Percentiles rank a stretch among this genome's conserved stretches.
phyloP scores from a whole-genome alignment of 345 rosid species.

The Zanthoxylum bungeanum region DNA sequence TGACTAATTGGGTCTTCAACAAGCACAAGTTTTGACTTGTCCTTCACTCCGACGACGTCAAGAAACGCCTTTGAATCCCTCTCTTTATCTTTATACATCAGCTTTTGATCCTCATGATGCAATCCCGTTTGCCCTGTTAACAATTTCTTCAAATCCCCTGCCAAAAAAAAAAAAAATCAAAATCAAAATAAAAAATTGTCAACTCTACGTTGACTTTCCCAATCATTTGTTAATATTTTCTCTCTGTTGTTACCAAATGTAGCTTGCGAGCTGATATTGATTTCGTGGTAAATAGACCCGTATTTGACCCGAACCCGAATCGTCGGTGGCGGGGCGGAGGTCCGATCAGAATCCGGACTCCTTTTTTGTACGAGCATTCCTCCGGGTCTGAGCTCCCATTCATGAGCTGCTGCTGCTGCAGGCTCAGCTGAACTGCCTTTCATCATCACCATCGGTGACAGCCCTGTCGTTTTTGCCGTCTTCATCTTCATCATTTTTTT shows the following conservation, averaged over 20 bases:
- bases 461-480: conserved; percentile 44
- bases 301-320: conserved; percentile 88
- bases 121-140: conserved; percentile 82
- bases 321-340: conserved; percentile 68
- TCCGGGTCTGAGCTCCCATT: conserved; percentile 96
- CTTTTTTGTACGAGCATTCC: conserved; percentile 99
- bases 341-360: conserved; percentile 61
- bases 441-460: conserved; percentile 24
- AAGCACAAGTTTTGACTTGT: conserved; percentile 84
- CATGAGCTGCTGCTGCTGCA: conserved; percentile 47
- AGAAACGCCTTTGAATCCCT: conserved; percentile 90
- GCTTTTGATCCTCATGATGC: conserved; percentile 92
- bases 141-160: conserved; percentile 98
- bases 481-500: conserved; percentile 76
- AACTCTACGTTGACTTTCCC: background rate
- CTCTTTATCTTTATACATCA: conserved; percentile 86
- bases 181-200: background rate
- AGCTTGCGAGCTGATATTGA: conserved; percentile 78
- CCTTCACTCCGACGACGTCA: conserved; percentile 85
- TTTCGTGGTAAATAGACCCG: conserved; percentile 81
- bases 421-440: conserved; percentile 53
- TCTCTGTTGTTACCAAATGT: conserved; percentile 95
- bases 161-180: background rate
- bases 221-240: too few species aligned
- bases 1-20: conserved; percentile 86